Base-by-base conservation (phyloP, 441 rosid genomes). In the Erodium chrysanthum region DNA sequence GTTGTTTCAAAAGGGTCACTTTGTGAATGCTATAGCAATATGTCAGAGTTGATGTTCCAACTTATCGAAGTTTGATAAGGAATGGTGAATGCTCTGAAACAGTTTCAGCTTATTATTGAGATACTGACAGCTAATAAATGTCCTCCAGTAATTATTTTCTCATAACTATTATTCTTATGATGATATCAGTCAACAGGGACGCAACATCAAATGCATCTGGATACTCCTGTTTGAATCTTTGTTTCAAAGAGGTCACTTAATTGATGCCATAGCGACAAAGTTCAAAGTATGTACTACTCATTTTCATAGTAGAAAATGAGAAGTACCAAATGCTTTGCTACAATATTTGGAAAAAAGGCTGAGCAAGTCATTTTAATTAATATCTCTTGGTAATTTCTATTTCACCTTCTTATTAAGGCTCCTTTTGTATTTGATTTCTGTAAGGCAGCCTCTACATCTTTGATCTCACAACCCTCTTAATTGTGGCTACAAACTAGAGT, bases 201-300 rank as follows among this genome's bases (percentile, higher is more conserved):
- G 29, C 29, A 33, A 33, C 40, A 33, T 33, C 20, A 21, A 44
- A 56, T 9, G 97, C 98, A 91, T 91, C 96, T 72, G 7, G 97
- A 86, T 91, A 88, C 97, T 75, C 79, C 94, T 87, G 76, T 73
- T 75, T 82, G 85, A 83, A 81, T 88, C 76, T 65, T 84, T 66
- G 74, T 87, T 84, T 89, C 87, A 76, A 78, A 73, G 78, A 65
- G 96, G 96, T 85, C 97, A 89, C 96, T 81, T 74, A 72, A 29
- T 68, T 48, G 92, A 94, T 91, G 97, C 97, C 73, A 89, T 64
- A 93, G 66, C 31, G 77, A 85, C 74, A 75, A n/a, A 61, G 88
- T 3, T 3, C 94, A 68, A 75, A 82, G 84, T 73, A 66, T 82
- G 75, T 85, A 78, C 73, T 82, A 75, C 84, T 79, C 73, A 83